These are phyloP conservation scores for Triticum dicoccoides DNA, from an alignment of 176 grass and related monocot species.

Conservation along the genomic window DNA sequence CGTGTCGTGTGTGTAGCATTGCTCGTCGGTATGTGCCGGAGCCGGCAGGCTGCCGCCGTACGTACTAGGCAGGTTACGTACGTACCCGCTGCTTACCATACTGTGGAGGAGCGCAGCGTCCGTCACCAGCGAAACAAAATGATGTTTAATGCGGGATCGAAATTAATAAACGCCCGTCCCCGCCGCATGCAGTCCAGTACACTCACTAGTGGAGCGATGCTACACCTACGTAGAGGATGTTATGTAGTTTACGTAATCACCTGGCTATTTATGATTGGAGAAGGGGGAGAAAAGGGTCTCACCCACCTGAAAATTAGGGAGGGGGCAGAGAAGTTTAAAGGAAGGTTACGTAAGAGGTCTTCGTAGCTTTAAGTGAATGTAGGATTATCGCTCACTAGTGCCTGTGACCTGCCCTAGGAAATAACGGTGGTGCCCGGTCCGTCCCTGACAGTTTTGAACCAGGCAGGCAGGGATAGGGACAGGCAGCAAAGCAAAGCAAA, in stretches of 20 bases:
- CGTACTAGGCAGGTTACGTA: neutral
- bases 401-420: neutral
- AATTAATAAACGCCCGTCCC: neutral
- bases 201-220: neutral
- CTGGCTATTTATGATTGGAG: too few species aligned
- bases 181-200: neutral
- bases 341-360: too few species aligned
- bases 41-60: neutral
- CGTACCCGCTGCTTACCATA: neutral
- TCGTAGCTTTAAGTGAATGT: too few species aligned
- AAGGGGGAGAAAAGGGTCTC: too few species aligned
- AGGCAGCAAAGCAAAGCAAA: too few species aligned
- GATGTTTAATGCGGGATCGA: neutral
- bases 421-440: neutral
- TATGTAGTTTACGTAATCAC: too few species aligned
- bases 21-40: neutral
- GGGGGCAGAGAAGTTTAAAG: too few species aligned
- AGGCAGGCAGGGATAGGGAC: too few species aligned
- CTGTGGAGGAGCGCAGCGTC: neutral
- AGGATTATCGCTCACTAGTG: neutral
- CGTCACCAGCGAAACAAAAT: neutral
- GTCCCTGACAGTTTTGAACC: neutral
- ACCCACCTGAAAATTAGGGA: too few species aligned
- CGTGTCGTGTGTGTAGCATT: too few species aligned
- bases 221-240: too few species aligned